Evolutionary conservation across 2,329 filamentous ascomycete genomes (phyloP).

Genomic region (Claviceps cyperi): DNA sequence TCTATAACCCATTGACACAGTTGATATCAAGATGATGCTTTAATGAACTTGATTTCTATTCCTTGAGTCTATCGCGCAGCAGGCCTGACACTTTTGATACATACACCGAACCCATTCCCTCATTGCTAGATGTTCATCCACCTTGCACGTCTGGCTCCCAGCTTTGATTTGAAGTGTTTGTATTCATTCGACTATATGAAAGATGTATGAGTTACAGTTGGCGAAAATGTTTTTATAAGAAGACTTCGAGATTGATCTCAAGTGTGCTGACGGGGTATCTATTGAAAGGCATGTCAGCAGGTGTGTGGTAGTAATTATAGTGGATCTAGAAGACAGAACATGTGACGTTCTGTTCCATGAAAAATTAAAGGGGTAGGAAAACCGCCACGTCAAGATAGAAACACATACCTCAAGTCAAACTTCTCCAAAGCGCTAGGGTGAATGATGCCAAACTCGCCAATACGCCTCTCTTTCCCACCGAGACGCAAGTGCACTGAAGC

Average conservation of each 20-base stretch:
- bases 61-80: conserved; percentile 9
- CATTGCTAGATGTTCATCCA: conserved; percentile 1
- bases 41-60: not conserved
- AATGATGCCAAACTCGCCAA: conserved; percentile 87
- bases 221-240: conserved; percentile 44
- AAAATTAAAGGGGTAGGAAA: not conserved
- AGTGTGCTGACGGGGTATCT: conserved; percentile 86
- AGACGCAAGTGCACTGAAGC: conserved; percentile 71
- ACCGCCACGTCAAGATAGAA: not conserved
- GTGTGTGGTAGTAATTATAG: too few relatives aligned
- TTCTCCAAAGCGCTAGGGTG: conserved; percentile 89
- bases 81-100: too few relatives aligned
- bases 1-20: not conserved
- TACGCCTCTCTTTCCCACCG: conserved; percentile 55
- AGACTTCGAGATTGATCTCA: conserved; percentile 87
- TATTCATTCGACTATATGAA: too few relatives aligned
- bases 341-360: too few relatives aligned
- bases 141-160: not conserved
- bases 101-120: too few relatives aligned
- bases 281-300: not conserved
- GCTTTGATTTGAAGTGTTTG: not conserved
- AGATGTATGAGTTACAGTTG: too few relatives aligned
- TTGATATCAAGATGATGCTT: not conserved
- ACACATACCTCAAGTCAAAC: conserved; percentile 64
- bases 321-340: too few relatives aligned